phyloP scores from a whole-genome alignment of 2,329 filamentous ascomycete species.

The Cyanodermella asteris region DNA sequence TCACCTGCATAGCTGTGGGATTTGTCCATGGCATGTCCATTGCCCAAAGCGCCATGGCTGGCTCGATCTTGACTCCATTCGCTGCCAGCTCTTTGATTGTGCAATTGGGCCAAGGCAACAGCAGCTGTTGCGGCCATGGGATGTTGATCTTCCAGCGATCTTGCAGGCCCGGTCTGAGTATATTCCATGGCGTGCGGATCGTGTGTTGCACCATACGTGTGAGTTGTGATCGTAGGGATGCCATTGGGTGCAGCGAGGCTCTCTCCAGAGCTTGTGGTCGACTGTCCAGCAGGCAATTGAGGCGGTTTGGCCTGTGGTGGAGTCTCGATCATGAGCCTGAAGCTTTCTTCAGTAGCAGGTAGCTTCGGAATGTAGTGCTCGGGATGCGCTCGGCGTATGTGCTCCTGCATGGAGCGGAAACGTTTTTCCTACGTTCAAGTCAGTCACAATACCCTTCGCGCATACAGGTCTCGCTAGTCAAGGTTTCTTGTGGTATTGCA shows the following conservation, averaged over 20 bases:
- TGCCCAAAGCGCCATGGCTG: neutral
- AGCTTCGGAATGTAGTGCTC: constrained; percentile 96
- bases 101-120: constrained; percentile 67
- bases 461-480: too few relatives aligned
- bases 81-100: constrained; percentile 51
- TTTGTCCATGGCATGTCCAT: constrained; percentile 17
- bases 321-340: constrained; percentile 85
- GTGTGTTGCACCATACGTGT: too few relatives aligned
- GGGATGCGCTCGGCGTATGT: constrained; percentile 89
- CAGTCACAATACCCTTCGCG: too few relatives aligned
- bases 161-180: constrained; percentile 34
- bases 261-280: constrained; percentile 17
- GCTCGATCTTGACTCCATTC: too few relatives aligned
- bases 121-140: constrained; percentile 56
- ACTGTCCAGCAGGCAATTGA: constrained; percentile 21
- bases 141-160: constrained; percentile 46
- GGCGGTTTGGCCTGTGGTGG: constrained; percentile 52
- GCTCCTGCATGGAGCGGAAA: constrained; percentile 98
- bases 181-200: too few relatives aligned
- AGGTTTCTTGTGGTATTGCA: too few relatives aligned
- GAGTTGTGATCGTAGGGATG: constrained; percentile 9
- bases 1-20: constrained; percentile 54
- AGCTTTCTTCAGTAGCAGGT: constrained; percentile 93
- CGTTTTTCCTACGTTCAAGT: constrained; percentile 96
- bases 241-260: constrained; percentile 6